Base-by-base conservation (phyloP, 2,329 filamentous ascomycete genomes). In the Pseudogymnoascus destructans region DNA sequence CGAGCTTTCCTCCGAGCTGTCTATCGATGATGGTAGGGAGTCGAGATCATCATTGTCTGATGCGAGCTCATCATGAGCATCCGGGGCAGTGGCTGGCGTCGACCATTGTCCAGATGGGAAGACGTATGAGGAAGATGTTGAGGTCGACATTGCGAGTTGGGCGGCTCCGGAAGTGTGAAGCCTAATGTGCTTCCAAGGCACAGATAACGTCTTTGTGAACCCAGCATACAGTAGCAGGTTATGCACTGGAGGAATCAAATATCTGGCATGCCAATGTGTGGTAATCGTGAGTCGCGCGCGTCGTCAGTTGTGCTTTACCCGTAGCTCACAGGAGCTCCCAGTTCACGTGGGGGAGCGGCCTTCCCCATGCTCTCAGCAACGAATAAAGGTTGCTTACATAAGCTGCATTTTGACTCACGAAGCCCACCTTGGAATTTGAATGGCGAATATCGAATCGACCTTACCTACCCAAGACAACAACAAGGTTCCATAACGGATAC, bases 41-140 rank as follows among this genome's bases (percentile, higher is more conserved):
- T 83, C 81, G 65, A 85, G 67, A 5, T 84, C 81, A 63, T 81
- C 78, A 58, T 77, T 73, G 59, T 82, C 77, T 72, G 67, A 80
- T 55, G 75, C 74, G 76, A 61, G 79, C 78, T 62, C 77, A 73
- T 69, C 74, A 70, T 58, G 68, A 61, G 57, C 73, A 60, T 72
- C 68, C 64, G 70, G 69, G 67, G 71, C 70, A 64, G 38, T 9
- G 36, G 56, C 32, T 15, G 32, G 25, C 21, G 35, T 40, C 8
- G 56, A 30, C 32, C 56, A 58, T 65, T 35, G 30, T 35, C 23
- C 30, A 10, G 59, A 59, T 40, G 57, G 61, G 58, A 65, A 60
- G 63, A 67, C 63, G 63, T 66, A 64, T 57, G 64, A 64, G 59
- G 64, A 58, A 52, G 63, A 67, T 15, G 65, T 62, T 52, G 67